Evolutionary conservation across 225 moss, liverwort and hornwort genomes (phyloP).

Genomic region (Asterella californica): DNA sequence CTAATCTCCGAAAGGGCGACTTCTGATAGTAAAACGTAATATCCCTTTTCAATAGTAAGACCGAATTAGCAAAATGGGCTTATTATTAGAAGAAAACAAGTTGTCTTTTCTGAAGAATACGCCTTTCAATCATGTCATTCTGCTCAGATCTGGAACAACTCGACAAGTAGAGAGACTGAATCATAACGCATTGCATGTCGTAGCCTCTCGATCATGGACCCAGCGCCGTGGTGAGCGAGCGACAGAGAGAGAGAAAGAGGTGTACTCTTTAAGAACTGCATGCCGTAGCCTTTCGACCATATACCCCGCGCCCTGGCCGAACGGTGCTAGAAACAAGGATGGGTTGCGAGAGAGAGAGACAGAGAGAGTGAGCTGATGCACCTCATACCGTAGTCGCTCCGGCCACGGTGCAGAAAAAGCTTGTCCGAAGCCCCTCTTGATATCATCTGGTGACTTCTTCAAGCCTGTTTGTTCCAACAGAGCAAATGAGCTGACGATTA

Average conservation of each 20-base stretch:
- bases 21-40: too few relatives aligned
- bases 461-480: slow-evolving; percentile 59
- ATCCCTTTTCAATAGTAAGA: too few relatives aligned
- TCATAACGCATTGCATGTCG: not conserved
- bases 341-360: too few relatives aligned
- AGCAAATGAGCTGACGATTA: not conserved
- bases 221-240: not conserved
- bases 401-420: slow-evolving; percentile 95
- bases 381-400: slow-evolving; percentile 91
- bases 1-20: not conserved
- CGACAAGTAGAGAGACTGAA: not conserved
- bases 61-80: too few relatives aligned
- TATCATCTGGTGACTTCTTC: slow-evolving; percentile 56
- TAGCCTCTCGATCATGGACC: not conserved
- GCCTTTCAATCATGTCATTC: not conserved
- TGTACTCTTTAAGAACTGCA: too few relatives aligned
- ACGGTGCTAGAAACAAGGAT: not conserved
- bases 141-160: not conserved
- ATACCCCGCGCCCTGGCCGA: not conserved
- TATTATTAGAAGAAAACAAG: too few relatives aligned
- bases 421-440: slow-evolving; percentile 83
- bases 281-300: not conserved
- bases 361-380: slow-evolving; percentile 19
- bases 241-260: too few relatives aligned
- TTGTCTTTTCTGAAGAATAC: too few relatives aligned